Base-by-base conservation (phyloP, 1,284 basidiomycete species). In the Paramarasmius palmivorus region DNA sequence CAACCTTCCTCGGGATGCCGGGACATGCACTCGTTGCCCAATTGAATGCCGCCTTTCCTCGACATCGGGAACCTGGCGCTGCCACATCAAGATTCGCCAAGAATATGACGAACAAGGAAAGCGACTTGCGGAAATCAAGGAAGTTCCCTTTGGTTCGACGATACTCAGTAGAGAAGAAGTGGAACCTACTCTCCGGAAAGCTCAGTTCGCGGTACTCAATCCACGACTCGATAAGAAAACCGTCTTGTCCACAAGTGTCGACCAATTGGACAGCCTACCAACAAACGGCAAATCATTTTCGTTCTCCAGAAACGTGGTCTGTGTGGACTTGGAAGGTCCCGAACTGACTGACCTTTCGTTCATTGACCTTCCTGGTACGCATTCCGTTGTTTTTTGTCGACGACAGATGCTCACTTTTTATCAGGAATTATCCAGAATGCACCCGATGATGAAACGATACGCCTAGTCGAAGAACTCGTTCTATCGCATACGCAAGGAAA, bases 271-370 rank as follows among this genome's bases (percentile, higher is more conserved):
- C 22, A 50, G 46, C 1, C 15, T 29, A 19, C 8, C 32, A 19
- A 4, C 37, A 25, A 22, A 26, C 9, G 46, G n/a, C 20, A 60
- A 57, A 26, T 26, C 64, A 0, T 53, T 72, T 9, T 49, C 61
- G 3, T 81, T 80, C 60, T 79, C 77, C 4, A 54, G 62, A 15
- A 76, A 79, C 58, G 66, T 71, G 1, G 71, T 81, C 3, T 77
- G 74, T 53, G 61, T 81, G 14, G 73, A 78, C 37, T 53, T 81
- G 0, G 60, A 68, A 48, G 78, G 75, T 17, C 75, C 76, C 0
- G 74, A 75, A 0, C 54, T 76, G 9, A 73, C 73, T 0, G 75
- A 79, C 49, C 49, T 79, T 32, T 67, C 71, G 0, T 78, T 79
- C 54, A 67, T 78, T 29, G 77, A 79, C 55, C 63, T 79, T 14